Evolutionary conservation across 2,329 filamentous ascomycete genomes (phyloP), one percentile per base, ranked within the genome.

Genomic region (Pseudopithomyces chartarum): DNA sequence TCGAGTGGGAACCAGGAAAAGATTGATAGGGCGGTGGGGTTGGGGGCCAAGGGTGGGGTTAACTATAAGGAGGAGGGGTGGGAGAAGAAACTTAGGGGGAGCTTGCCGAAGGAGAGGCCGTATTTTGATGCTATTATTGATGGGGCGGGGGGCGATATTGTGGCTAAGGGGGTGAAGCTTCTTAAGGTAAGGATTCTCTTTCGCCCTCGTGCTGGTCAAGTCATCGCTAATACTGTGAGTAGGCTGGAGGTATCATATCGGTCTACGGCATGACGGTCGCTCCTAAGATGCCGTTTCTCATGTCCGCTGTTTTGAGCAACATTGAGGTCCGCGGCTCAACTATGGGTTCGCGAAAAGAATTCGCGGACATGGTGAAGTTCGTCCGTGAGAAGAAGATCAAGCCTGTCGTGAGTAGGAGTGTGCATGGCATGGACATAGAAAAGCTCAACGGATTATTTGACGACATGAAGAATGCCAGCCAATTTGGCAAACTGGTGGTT

Each of bases 401-500:
- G 52, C 93, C 94, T 0, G 81, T 97, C 3, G 85, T 98, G 1
- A 95, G 90, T 61, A 84, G 89, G 51, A 85, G 88, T 0, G 85
- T 90, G 13, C 85, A 86, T 63, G 91, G 91, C 0, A 76, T 97
- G 63, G 87, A 90, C 51, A 66, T 96, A 6, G 82, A 87, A n/a
- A 89, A 81, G n/a, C 90, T 98, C 52, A 87, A 98, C 58, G 82
- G 81, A 0, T 75, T 97, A 50, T 98, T 97, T 73, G 87, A 91
- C 39, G 92, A 97, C 49, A 96, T 98, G 86, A 91, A 90, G 72
- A 85, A 86, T 6, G 91, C 89, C 0, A 87, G 80, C 60, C 94
- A 98, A 76, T 97, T 98, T 80, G 95, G 94, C 11, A 98, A 98
- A 78, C 76, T 98, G 66, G 92, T 97, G 1, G 85, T 97, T 43